Base-by-base conservation (phyloP, 768 basidiomycete species). In the Naematelia aurantialba region DNA sequence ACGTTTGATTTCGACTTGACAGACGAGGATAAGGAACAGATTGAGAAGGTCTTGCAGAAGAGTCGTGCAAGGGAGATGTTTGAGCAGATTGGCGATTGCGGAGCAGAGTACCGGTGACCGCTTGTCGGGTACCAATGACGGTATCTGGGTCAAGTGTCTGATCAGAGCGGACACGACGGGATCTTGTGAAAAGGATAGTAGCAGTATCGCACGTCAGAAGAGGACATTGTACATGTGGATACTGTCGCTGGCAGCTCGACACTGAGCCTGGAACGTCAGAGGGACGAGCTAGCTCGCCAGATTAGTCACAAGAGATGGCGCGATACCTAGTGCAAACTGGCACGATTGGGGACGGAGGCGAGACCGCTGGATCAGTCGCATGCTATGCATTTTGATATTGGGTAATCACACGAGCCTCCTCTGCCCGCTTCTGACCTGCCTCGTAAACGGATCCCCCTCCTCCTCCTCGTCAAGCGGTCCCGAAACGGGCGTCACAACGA, bases 61-160 rank as follows among this genome's bases (percentile, higher is more conserved):
- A 47, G 88, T 86, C n/a, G 83, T 84, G 34, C 83, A 85, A 2
- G 78, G 83, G 45, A 72, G 22, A 80, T 89, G 73, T 87, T 88
- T 55, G 82, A 80, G 4, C 80, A 80, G 25, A 85, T 91, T 60
- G 89, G 89, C 10, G 89, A 91, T 74, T 91, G 89, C 73, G 89
- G 89, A 39, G 85, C 86, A 4, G 89, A 91, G 79, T 91, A 91
- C 78, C 85, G 89, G 27, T 85, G 46, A 47, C 21, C n/a, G n/a
- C n/a, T n/a, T n/a, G n/a, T n/a, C n/a, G n/a, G n/a, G n/a, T n/a
- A n/a, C n/a, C n/a, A n/a, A n/a, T n/a, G n/a, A n/a, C n/a, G n/a
- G n/a, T n/a, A n/a, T n/a, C n/a, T n/a, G n/a, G n/a, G n/a, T n/a
- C n/a, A n/a, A n/a, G n/a, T n/a, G n/a, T n/a, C n/a, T n/a, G n/a